Conservation (phyloP, 176 grass and related monocot genomes). For the Paspalum notatum region DNA sequence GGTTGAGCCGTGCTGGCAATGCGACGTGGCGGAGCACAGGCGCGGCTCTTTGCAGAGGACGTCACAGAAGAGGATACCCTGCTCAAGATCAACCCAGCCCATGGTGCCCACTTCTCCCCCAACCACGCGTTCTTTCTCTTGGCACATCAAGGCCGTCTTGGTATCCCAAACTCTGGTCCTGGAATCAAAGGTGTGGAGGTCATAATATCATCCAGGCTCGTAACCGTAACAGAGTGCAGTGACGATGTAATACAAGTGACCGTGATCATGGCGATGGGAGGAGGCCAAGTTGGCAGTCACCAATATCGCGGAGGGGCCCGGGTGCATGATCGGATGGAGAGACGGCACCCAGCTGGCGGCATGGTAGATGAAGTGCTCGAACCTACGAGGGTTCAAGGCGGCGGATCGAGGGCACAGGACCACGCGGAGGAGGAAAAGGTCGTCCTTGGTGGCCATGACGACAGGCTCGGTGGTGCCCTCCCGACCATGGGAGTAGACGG, state of each 20-base stretch:
- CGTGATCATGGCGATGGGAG: not conserved
- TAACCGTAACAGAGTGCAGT: too few relatives aligned
- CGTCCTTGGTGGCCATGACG: not conserved
- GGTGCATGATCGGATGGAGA: not conserved
- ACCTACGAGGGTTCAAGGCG: not conserved
- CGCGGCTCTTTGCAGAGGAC: too few relatives aligned
- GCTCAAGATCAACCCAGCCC: too few relatives aligned
- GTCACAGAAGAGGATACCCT: too few relatives aligned
- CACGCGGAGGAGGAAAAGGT: not conserved
- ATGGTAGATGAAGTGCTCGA: not conserved
- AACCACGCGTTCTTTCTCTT: too few relatives aligned
- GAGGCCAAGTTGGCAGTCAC: not conserved
- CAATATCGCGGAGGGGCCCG: not conserved
- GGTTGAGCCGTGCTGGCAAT: not conserved
- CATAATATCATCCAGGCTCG: too few relatives aligned
- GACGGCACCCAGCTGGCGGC: not conserved
- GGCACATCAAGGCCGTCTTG: too few relatives aligned
- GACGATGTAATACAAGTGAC: too few relatives aligned
- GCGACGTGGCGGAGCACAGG: too few relatives aligned
- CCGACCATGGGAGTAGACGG: not conserved
- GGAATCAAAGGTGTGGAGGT: too few relatives aligned
- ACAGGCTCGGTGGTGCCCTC: not conserved
- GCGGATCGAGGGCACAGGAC: not conserved
- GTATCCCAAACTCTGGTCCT: too few relatives aligned
- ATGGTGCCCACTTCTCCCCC: too few relatives aligned